These are phyloP conservation scores for Baeospora myosura DNA, from an alignment of 1,284 basidiomycete genomes.

Conservation along the genomic window DNA sequence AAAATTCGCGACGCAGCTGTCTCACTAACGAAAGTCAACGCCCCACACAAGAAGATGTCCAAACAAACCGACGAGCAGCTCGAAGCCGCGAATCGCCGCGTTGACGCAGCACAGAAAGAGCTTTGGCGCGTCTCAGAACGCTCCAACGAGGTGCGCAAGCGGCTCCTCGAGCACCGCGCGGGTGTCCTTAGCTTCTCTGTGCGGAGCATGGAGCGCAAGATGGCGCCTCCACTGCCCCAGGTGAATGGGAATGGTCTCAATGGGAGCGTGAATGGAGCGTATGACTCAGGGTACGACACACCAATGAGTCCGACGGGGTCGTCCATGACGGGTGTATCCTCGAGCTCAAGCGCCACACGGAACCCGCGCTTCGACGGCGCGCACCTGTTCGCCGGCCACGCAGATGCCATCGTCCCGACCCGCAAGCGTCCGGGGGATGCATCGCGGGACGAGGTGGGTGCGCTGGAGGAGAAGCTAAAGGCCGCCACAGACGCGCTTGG, in stretches of 20 bases:
- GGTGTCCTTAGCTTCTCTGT: slow-evolving; percentile 70
- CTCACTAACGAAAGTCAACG: slow-evolving; percentile 61
- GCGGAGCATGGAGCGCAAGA: slow-evolving; percentile 58
- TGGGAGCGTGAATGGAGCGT: slow-evolving; percentile 18
- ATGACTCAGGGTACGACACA: slow-evolving; percentile 44
- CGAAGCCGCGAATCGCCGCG: slow-evolving; percentile 57
- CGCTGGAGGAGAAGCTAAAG: slow-evolving; percentile 53
- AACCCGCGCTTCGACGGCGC: slow-evolving; percentile 66
- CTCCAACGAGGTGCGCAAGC: slow-evolving; percentile 49
- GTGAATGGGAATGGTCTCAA: no score
- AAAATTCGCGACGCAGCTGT: slow-evolving; percentile 77
- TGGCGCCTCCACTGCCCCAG: slow-evolving; percentile 26
- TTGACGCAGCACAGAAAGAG: slow-evolving; percentile 62
- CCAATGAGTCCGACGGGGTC: slow-evolving; percentile 48
- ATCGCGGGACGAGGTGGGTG: slow-evolving; percentile 28
- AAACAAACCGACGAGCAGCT: slow-evolving; percentile 68
- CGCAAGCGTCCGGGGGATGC: slow-evolving; percentile 28
- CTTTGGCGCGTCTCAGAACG: slow-evolving; percentile 58
- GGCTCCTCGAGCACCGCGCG: slow-evolving; percentile 69
- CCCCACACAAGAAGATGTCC: slow-evolving; percentile 48
- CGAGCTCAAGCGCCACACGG: slow-evolving; percentile 33
- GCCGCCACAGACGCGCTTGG: slow-evolving; percentile 48
- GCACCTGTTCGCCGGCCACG: slow-evolving; percentile 75
- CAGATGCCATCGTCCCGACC: slow-evolving; percentile 49
- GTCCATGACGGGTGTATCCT: slow-evolving; percentile 38